Base-by-base conservation (phyloP, 2,329 filamentous ascomycete genomes). In the Coniochaeta prunicola region DNA sequence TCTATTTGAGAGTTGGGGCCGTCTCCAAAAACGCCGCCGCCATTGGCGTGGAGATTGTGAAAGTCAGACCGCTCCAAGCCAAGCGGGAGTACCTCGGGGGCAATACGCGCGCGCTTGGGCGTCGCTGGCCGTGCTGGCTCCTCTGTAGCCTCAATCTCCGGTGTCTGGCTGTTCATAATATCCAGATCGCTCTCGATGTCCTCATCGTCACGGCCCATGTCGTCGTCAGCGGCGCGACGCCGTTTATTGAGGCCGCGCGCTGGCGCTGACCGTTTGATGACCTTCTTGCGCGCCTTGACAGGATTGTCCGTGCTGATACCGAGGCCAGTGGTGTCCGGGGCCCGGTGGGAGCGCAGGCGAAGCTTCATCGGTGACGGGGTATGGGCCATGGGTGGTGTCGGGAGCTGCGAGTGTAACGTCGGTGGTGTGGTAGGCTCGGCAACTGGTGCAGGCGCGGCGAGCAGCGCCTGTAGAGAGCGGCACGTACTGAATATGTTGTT, bases 31-130 rank as follows among this genome's bases (percentile, higher is more conserved):
- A 57, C 64, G 55, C 70, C 64, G 38, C 60, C 66, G 24, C 45
- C 13, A 57, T 66, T 65, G 58, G 64, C 66, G 63, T 80, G 74
- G 34, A 85, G 67, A 50, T 71, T 70, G 70, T 87, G 82, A 65
- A 81, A 87, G 68, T 87, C 83, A 36, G 76, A 71, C 30, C 83
- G 78, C 62, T 79, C 82, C 12, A 87, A 76, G 4, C 84, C 84
- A 0, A 85, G 76, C 6, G 84, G 84, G 0, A 87, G 69, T n/a
- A 77, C 74, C 64, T 82, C 82, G 1, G 84, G 84, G 31, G 83
- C 83, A 58, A 86, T 79, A 63, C 83, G 81, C 60, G 80, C 75
- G 58, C 84, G 79, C 70, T 85, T 86, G 0, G 84, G 84, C 9
- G 84, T 87, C 50, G 77, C 75, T 3, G 78, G 80, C 42, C 70